These are phyloP conservation scores for Monilinia fructigena DNA, from an alignment of 2,329 filamentous ascomycete genomes.

Conservation along the genomic window DNA sequence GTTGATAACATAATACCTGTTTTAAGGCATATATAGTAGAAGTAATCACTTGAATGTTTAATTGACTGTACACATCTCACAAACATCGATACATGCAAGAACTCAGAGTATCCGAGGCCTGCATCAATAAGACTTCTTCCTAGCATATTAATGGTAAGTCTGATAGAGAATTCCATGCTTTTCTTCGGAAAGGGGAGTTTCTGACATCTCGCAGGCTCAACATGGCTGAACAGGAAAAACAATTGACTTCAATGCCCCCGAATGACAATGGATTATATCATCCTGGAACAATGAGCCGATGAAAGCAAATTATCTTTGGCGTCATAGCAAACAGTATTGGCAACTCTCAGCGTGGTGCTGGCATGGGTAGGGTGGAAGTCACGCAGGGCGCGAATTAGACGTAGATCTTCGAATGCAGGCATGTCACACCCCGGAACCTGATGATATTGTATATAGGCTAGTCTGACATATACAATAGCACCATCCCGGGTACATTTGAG, in stretches of 20 bases:
- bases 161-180: background rate
- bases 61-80: background rate
- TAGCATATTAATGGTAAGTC: background rate
- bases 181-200: background rate
- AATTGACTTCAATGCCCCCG: conserved; percentile 7
- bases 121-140: background rate
- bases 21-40: background rate
- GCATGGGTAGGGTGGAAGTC: background rate
- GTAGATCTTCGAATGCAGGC: background rate
- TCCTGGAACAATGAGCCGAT: too few species aligned
- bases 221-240: background rate
- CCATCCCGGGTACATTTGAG: background rate
- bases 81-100: background rate
- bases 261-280: too few species aligned
- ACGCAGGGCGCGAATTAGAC: background rate
- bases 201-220: background rate
- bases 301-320: background rate
- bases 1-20: background rate
- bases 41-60: background rate
- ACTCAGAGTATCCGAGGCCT: background rate
- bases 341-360: background rate
- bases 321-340: background rate
- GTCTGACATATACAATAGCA: background rate
- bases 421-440: background rate
- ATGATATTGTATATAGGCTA: background rate